phyloP scores from a whole-genome alignment of 768 basidiomycete genomes.

The Pleurotus platypus region DNA sequence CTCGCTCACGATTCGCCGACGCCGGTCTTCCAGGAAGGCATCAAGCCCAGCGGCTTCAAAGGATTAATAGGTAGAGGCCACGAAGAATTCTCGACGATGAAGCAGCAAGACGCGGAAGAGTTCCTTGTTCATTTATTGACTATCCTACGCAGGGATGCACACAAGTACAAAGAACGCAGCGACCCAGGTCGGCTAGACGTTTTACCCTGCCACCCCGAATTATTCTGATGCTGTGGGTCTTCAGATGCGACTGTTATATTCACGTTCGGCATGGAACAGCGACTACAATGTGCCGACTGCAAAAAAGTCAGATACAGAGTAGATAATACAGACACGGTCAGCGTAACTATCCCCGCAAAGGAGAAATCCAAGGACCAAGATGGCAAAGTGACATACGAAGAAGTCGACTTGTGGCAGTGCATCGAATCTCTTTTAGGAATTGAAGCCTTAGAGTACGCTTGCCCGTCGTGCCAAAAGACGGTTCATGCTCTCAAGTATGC shows the following conservation, averaged over 20 bases:
- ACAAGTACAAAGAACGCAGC: constrained; percentile 41
- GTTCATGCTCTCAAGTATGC: constrained; percentile 74
- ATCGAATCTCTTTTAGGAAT: constrained; percentile 52
- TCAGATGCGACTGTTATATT: constrained; percentile 75
- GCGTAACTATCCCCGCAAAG: constrained; percentile 71
- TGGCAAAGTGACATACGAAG: constrained; percentile 59
- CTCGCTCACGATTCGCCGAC: constrained; percentile 37
- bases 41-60: constrained; percentile 84
- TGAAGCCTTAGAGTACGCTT: constrained; percentile 78
- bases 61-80: constrained; percentile 89
- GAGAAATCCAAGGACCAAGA: constrained; percentile 54
- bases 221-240: constrained; percentile 1
- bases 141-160: constrained; percentile 62
- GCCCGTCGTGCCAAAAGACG: constrained; percentile 66
- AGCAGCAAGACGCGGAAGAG: constrained; percentile 95
- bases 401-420: constrained; percentile 59
- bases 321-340: constrained; percentile 74
- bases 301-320: constrained; percentile 77
- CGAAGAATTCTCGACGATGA: constrained; percentile 93
- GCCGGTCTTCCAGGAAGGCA: constrained; percentile 77
- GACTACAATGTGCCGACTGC: constrained; percentile 80
- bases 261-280: constrained; percentile 81
- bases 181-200: constrained; percentile 20
- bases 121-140: constrained; percentile 83
- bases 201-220: neutral